phyloP scores from a whole-genome alignment of 441 rosid species.

The Adansonia rubrostipa region DNA sequence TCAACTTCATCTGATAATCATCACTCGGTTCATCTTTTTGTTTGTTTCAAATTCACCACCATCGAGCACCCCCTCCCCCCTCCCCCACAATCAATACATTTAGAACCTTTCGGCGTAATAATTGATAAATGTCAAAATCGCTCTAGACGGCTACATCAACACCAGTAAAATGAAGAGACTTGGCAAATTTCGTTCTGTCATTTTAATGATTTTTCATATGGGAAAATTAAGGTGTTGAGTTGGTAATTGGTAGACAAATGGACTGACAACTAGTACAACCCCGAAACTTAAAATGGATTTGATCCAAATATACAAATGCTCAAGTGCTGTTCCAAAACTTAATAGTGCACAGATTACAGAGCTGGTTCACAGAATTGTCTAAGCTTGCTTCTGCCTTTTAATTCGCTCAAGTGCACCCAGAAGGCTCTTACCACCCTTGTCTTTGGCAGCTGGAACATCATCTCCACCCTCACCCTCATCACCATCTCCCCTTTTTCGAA shows the following conservation, averaged over 20 bases:
- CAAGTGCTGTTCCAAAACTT: not conserved
- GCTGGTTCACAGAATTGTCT: not conserved
- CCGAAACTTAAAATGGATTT: not conserved
- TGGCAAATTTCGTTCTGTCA: not conserved
- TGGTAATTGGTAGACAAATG: no score
- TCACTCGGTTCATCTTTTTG: not conserved
- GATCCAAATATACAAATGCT: slow-evolving; percentile 3
- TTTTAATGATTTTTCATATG: not conserved
- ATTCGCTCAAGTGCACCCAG: slow-evolving; percentile 89
- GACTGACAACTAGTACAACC: not conserved
- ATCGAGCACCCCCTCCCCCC: no score
- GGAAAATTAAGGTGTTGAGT: not conserved
- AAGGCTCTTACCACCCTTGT: slow-evolving; percentile 51
- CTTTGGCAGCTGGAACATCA: slow-evolving; percentile 27
- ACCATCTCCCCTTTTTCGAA: slow-evolving; percentile 70
- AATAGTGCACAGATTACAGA: not conserved
- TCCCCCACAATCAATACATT: not conserved
- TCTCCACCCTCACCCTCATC: slow-evolving; percentile 37
- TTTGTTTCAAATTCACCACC: not conserved
- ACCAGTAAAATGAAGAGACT: not conserved
- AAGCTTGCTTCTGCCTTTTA: slow-evolving; percentile 58
- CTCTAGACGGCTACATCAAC: not conserved
- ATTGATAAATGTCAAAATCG: not conserved
- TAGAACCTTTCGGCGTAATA: not conserved
- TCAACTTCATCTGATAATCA: not conserved